Base-by-base conservation (phyloP, 371 early-diverging fungal species). In the Apophysomyces trapeziformis region DNA sequence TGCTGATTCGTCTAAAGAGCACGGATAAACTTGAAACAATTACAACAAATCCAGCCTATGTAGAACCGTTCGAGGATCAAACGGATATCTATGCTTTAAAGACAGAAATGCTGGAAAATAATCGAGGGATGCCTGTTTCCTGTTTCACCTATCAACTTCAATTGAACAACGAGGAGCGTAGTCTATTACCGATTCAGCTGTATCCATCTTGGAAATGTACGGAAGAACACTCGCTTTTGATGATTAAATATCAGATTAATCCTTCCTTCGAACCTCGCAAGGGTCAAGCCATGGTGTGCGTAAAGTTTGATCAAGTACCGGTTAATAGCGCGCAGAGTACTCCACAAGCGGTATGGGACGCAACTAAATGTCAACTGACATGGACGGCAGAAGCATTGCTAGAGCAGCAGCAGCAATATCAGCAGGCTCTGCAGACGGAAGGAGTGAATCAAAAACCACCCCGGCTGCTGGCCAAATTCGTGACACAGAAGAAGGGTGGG, bases 281-380 rank as follows among this genome's bases (percentile, higher is more conserved):
- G 50, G 65, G 65, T 7, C 68, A 65, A 37, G 38, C 65, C 7
- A 39, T 58, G 4, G 54, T 68, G 1, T 65, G 57, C 18, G 63
- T 63, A 37, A 68, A 68, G 35, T 62, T 62, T 11, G 65, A 64
- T 9, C 35, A 57, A 13, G 68, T 50, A 11, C 41, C 58, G 0
- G 62, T 72, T 14, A 47, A 38, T 4, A 41, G 59, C 13, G 72
- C 63, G 1, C 72, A 72, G 57, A 72, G 72, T 46, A 68, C 72
- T 12, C 72, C 72, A 5, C 65, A 72, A 47, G 72, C 68, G 7
- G 21, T 61, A 14, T 72, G 72, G 72, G 68, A 72, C 57, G 38
- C 60, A 2, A 58, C 36, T 13, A 64, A 68, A 37, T 36, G 54
- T 13, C 58, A 46, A 21, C 58, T 72, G 38, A 72, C 72, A 5